Conservation (phyloP, 345 rosid species). For the Kandelia obovata region DNA sequence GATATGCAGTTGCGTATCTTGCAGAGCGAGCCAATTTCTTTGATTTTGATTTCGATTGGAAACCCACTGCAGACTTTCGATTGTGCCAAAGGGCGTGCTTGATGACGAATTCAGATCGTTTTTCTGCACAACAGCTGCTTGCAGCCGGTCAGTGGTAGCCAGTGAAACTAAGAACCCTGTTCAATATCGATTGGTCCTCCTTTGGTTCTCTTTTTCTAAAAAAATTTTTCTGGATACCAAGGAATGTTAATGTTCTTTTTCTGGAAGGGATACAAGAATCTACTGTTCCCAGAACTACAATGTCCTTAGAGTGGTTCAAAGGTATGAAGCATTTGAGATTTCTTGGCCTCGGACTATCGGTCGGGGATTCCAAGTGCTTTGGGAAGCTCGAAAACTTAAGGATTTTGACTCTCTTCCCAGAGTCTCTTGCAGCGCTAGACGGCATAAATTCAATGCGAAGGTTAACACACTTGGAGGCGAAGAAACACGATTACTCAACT, state of each 20-base stretch:
- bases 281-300: too few species aligned
- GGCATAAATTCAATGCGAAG: too few species aligned
- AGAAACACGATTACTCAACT: too few species aligned
- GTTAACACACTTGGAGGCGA: too few species aligned
- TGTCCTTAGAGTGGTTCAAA: too few species aligned
- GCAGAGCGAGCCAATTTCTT: conserved; percentile 28
- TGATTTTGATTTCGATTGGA: conserved; percentile 9
- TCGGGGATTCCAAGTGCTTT: too few species aligned
- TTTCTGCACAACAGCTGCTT: too few species aligned
- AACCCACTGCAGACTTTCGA: conserved; percentile 19
- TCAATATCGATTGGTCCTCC: conserved; percentile 41
- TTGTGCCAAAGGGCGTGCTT: conserved; percentile 36
- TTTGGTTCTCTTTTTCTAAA: conserved; percentile 34
- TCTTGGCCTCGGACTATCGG: too few species aligned
- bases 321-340: too few species aligned
- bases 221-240: conserved; percentile 34
- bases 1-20: conserved; percentile 31
- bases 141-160: neutral
- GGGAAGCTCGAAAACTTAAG: too few species aligned
- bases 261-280: conserved; percentile 20
- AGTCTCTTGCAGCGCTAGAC: conserved; percentile 34
- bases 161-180: conserved; percentile 29
- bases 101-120: conserved; percentile 10
- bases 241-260: conserved; percentile 29
- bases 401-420: too few species aligned